These are phyloP conservation scores for Rhamnella rubrinervis DNA, from an alignment of 331 rosid genomes.

Conservation along the genomic window DNA sequence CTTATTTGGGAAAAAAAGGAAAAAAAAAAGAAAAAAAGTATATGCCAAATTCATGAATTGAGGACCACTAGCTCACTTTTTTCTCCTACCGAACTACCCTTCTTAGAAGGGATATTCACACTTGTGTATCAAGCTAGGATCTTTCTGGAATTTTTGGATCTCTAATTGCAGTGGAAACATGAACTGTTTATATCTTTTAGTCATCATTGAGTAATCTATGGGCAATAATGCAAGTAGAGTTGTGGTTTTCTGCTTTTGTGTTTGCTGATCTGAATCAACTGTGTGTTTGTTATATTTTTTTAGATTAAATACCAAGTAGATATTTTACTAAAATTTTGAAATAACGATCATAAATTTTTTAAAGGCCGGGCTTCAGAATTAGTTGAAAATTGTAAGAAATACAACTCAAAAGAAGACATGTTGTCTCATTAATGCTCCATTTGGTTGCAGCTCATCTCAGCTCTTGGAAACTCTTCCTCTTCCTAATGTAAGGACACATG, in stretches of 20 bases:
- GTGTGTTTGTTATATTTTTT: too few species aligned
- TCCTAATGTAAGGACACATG: slow-evolving; percentile 63
- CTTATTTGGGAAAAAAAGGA: slow-evolving; percentile 38
- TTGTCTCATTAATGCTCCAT: slow-evolving; percentile 36
- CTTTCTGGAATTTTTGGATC: slow-evolving; percentile 20
- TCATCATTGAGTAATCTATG: slow-evolving; percentile 22
- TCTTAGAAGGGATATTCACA: slow-evolving; percentile 35
- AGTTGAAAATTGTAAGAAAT: background rate
- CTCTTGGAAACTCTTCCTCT: slow-evolving; percentile 83
- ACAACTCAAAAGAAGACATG: slow-evolving; percentile 1
- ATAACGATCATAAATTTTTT: too few species aligned
- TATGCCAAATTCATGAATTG: slow-evolving; percentile 36
- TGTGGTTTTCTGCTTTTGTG: slow-evolving; percentile 17
- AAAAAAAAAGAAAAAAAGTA: slow-evolving; percentile 16
- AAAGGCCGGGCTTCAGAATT: too few species aligned
- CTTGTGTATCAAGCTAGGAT: slow-evolving; percentile 6
- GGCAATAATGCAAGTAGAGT: slow-evolving; percentile 4
- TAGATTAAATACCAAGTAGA: too few species aligned
- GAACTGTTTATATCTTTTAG: slow-evolving; percentile 10
- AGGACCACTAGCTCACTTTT: slow-evolving; percentile 32
- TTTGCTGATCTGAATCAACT: too few species aligned
- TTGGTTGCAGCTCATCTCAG: slow-evolving; percentile 76
- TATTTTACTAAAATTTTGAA: too few species aligned
- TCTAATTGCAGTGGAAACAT: slow-evolving; percentile 4
- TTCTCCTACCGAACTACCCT: slow-evolving; percentile 34